These are phyloP conservation scores for Penicillium decumbens DNA, from an alignment of 2,329 filamentous ascomycete species.

Conservation along the genomic window DNA sequence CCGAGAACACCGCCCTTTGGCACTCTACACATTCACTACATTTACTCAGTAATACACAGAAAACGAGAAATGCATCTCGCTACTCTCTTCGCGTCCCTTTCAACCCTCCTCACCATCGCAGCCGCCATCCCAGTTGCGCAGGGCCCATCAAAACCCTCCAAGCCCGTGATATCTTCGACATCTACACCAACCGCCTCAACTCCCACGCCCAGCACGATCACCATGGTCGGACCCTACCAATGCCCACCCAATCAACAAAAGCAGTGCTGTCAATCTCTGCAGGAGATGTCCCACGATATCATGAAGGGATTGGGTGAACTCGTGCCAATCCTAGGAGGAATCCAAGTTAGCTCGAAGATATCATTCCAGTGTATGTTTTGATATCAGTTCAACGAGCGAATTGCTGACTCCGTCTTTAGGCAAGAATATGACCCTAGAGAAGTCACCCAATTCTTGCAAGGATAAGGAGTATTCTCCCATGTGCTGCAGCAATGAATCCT, in stretches of 20 bases:
- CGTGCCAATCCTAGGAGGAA: conserved; percentile 19
- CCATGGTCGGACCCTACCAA: conserved; percentile 12
- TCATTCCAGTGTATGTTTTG: conserved; percentile 27
- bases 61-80: conserved; percentile 10
- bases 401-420: conserved; percentile 14
- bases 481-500: conserved; percentile 21
- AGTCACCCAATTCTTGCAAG: conserved; percentile 17
- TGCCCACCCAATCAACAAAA: conserved; percentile 26
- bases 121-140: conserved; percentile 13
- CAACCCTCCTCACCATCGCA: conserved; percentile 9
- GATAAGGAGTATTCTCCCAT: conserved; percentile 19
- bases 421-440: conserved; percentile 14
- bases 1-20: not conserved
- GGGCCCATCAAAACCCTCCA: conserved; percentile 4
- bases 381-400: not conserved
- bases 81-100: conserved; percentile 9
- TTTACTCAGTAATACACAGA: not conserved
- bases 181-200: not conserved
- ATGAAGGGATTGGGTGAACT: conserved; percentile 17
- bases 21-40: not conserved
- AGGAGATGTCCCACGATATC: conserved; percentile 14
- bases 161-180: not conserved
- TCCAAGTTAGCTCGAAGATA: conserved; percentile 22
- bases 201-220: conserved; percentile 6
- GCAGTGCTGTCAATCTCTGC: conserved; percentile 26